Conservation (phyloP, 2,329 filamentous ascomycete species). For the Monosporascus sp. region DNA sequence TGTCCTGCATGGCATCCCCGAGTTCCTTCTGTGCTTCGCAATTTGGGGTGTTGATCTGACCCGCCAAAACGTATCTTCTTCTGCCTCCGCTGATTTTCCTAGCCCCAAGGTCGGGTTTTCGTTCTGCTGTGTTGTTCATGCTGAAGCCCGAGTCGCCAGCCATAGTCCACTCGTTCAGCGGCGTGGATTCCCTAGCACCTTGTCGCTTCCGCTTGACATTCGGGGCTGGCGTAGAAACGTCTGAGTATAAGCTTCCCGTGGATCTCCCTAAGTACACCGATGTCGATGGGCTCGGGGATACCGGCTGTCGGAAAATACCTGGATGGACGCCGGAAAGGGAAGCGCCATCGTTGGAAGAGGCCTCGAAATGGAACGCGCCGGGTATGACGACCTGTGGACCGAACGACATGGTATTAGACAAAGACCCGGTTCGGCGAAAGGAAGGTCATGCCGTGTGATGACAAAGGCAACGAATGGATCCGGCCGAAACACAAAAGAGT, state of each 20-base stretch:
- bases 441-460: not conserved
- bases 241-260: conserved; percentile 34
- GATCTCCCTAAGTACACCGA: conserved; percentile 36
- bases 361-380: conserved; percentile 29
- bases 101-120: conserved; percentile 11
- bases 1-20: conserved; percentile 41
- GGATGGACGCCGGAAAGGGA: conserved; percentile 34
- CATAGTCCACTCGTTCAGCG: conserved; percentile 26
- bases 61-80: conserved; percentile 45
- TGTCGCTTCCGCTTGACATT: conserved; percentile 46
- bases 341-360: conserved; percentile 14
- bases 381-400: conserved; percentile 30
- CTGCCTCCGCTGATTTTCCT: conserved; percentile 16
- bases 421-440: not conserved
- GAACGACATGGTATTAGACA: conserved; percentile 22
- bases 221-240: conserved; percentile 23
- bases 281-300: conserved; percentile 34
- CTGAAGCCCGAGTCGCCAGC: conserved; percentile 19
- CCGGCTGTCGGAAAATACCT: conserved; percentile 43
- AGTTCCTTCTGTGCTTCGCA: conserved; percentile 23
- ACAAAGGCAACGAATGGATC: not conserved
- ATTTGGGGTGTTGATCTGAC: conserved; percentile 48
- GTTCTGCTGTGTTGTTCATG: conserved; percentile 23
- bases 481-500: not conserved
- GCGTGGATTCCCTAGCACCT: conserved; percentile 28